These are phyloP conservation scores for Astragalus glycyphyllos DNA, from an alignment of 306 rosid genomes.

Conservation along the genomic window DNA sequence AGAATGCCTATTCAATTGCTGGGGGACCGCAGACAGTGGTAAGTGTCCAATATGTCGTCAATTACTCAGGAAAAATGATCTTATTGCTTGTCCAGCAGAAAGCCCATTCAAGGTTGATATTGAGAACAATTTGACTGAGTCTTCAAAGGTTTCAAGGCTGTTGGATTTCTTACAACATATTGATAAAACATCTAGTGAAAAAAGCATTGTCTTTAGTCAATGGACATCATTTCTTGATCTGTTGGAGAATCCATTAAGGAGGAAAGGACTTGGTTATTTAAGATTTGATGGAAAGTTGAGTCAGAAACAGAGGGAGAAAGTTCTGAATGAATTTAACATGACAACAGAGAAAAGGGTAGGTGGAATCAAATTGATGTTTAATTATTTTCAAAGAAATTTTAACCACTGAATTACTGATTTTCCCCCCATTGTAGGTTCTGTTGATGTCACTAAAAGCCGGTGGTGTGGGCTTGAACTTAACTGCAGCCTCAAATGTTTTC, in stretches of 20 bases:
- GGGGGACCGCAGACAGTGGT: slow-evolving; percentile 67
- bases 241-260: slow-evolving; percentile 71
- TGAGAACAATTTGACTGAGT: slow-evolving; percentile 77
- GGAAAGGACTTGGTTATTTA: slow-evolving; percentile 59
- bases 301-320: slow-evolving; percentile 73
- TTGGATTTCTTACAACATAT: slow-evolving; percentile 63
- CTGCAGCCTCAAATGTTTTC: slow-evolving; percentile 88
- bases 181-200: slow-evolving; percentile 53
- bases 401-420: neutral
- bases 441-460: slow-evolving; percentile 83
- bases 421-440: slow-evolving; percentile 55
- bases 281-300: slow-evolving; percentile 75
- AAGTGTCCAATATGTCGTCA: slow-evolving; percentile 76
- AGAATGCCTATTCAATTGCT: slow-evolving; percentile 76
- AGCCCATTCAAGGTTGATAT: slow-evolving; percentile 68
- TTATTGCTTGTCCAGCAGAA: slow-evolving; percentile 66
- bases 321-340: slow-evolving; percentile 71
- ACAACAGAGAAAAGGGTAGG: slow-evolving; percentile 64
- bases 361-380: neutral
- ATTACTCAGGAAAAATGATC: slow-evolving; percentile 55
- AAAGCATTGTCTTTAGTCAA: slow-evolving; percentile 86
- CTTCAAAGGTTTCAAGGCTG: slow-evolving; percentile 76
- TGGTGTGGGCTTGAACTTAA: slow-evolving; percentile 93
- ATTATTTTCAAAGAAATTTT: slow-evolving; percentile 3
- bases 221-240: slow-evolving; percentile 85